These are phyloP conservation scores for Ceratocystis albifundus DNA, from an alignment of 2,329 filamentous ascomycete species.

Conservation along the genomic window DNA sequence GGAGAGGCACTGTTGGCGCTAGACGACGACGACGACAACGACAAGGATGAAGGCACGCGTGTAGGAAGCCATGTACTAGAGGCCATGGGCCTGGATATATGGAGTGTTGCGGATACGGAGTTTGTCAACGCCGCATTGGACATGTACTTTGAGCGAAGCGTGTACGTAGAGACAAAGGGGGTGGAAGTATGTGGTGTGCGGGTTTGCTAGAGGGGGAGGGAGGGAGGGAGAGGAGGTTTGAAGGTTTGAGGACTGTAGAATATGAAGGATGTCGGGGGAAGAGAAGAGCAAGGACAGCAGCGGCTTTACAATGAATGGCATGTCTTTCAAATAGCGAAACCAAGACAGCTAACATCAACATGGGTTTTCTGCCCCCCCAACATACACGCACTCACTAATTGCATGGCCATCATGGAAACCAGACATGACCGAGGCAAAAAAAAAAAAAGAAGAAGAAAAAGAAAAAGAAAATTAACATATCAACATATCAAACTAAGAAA, in stretches of 20 bases:
- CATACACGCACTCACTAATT: too few species aligned
- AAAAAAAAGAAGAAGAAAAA: too few species aligned
- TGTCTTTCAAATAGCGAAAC: too few species aligned
- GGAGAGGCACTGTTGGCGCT: slow-evolving; percentile 31
- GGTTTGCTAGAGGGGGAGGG: slow-evolving; percentile 48
- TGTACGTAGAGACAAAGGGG: slow-evolving; percentile 54
- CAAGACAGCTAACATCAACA: too few species aligned
- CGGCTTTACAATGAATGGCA: not conserved
- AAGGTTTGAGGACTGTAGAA: too few species aligned
- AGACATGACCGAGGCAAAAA: not conserved
- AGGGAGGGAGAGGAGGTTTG: too few species aligned
- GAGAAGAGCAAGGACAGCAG: not conserved
- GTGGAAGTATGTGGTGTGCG: slow-evolving; percentile 63
- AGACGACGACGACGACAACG: slow-evolving; percentile 27
- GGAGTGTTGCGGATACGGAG: slow-evolving; percentile 57
- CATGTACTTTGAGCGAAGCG: slow-evolving; percentile 54
- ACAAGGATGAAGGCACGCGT: slow-evolving; percentile 32
- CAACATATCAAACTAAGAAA: not conserved
- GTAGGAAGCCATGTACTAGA: slow-evolving; percentile 55
- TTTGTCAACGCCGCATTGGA: slow-evolving; percentile 54
- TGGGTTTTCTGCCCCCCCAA: too few species aligned
- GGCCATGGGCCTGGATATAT: slow-evolving; percentile 65
- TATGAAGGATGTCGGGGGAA: not conserved
- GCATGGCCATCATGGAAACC: not conserved
- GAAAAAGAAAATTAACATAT: too few species aligned